Evolutionary conservation across 2,329 filamentous ascomycete genomes (phyloP).

Genomic region (Graphiopsis chlorocephala): DNA sequence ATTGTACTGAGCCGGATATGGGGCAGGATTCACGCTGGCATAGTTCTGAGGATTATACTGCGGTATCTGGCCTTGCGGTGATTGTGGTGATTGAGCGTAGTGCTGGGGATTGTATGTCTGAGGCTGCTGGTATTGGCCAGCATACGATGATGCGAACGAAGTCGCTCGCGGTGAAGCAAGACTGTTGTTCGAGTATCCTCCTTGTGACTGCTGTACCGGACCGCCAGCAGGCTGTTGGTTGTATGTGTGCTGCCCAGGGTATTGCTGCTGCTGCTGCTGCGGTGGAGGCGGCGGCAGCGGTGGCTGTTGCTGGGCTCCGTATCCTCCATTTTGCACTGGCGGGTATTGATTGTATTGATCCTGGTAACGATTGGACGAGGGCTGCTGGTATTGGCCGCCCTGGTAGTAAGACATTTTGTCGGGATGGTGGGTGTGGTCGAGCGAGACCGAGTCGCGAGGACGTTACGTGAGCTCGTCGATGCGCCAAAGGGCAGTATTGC

Average conservation of each 20-base stretch:
- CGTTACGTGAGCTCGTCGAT: slow-evolving; percentile 40
- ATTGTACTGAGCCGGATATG: slow-evolving; percentile 29
- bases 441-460: background rate
- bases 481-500: slow-evolving; percentile 17
- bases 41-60: slow-evolving; percentile 73
- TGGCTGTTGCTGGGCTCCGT: slow-evolving; percentile 22
- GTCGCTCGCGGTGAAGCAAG: slow-evolving; percentile 7
- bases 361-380: slow-evolving; percentile 24
- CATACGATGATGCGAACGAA: slow-evolving; percentile 19
- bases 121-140: slow-evolving; percentile 41
- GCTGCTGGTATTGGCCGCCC: slow-evolving; percentile 45
- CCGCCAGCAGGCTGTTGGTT: slow-evolving; percentile 26
- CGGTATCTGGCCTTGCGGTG: slow-evolving; percentile 47
- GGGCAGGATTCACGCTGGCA: slow-evolving; percentile 37
- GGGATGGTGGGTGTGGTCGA: slow-evolving; percentile 18
- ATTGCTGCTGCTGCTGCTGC: slow-evolving; percentile 18
- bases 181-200: slow-evolving; percentile 21
- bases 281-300: slow-evolving; percentile 14
- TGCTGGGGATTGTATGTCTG: slow-evolving; percentile 61
- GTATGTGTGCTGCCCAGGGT: slow-evolving; percentile 28
- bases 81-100: slow-evolving; percentile 51
- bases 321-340: slow-evolving; percentile 25
- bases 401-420: slow-evolving; percentile 56
- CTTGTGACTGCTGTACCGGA: slow-evolving; percentile 28
- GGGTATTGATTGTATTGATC: slow-evolving; percentile 24